Evolutionary conservation across 208 protist genomes (phyloP), one percentile per base, ranked within the genome.

Genomic region (Crithidia sp.): DNA sequence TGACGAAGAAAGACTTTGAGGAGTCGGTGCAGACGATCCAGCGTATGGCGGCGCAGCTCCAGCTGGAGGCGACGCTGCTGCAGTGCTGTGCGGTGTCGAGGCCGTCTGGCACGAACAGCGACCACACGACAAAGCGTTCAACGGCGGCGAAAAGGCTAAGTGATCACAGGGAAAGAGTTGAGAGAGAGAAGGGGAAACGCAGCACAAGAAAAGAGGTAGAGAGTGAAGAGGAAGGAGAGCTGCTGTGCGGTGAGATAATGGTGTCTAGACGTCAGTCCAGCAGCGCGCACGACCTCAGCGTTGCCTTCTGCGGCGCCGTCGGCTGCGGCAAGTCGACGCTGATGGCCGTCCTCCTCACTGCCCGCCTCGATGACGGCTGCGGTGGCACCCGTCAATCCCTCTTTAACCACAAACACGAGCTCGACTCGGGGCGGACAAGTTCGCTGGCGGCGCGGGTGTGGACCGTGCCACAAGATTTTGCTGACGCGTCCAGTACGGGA

Each of bases 321-420:
- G 87, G 86, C 16, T 87, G 85, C 54, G 95, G 95, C 47, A 98
- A 98, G 76, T 95, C 91, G 7, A 97, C 93, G 2, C 74, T 98
- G 37, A 91, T 95, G 72, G 82, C 81, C 40, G 87, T 93, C 37
- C 71, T 95, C 4, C 82, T 96, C 50, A 89, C 74, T 43, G 79
- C 81, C 12, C 67, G 68, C 43, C 82, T 96, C 0, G 95, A 98
- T 67, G 84, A 98, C 71, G 93, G 92, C 52, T 58, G 74, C 55
- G 95, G 95, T 10, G 85, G 83, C 66, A 87, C 82, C 10, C 83
- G 95, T 14, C 88, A 96, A 58, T 68, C 77, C 0, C 80, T 99
- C 13, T 98, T 98, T 77, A 96, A 92, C 67, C 98, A 99, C 92
- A 96, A 97, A 62, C 98, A 99, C 79, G 98, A 99, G 76, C 76